Conservation (phyloP, 345 rosid genomes). For the Mangifera indica region DNA sequence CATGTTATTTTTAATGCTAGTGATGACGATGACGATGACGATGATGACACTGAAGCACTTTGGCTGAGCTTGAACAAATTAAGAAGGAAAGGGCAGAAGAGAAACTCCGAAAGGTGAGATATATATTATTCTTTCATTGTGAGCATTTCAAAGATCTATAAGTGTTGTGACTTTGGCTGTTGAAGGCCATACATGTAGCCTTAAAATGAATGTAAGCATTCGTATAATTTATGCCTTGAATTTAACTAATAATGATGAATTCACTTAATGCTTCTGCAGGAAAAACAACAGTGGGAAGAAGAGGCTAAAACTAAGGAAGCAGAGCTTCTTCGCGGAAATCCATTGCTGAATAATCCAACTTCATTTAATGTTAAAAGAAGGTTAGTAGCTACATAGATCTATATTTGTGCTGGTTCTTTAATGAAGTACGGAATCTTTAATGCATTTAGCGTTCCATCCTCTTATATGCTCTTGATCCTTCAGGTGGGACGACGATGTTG, state of each 20-base stretch:
- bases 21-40: no score
- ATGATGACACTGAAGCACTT: conserved; percentile 87
- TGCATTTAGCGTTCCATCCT: not conserved
- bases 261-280: conserved; percentile 40
- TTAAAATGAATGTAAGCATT: not conserved
- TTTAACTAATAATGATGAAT: not conserved
- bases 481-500: conserved; percentile 99
- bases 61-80: conserved; percentile 95
- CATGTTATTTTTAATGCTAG: conserved; percentile 17
- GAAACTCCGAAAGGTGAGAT: conserved; percentile 67
- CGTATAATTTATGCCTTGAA: no score
- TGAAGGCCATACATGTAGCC: not conserved
- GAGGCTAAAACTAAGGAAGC: conserved; percentile 85
- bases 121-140: conserved; percentile 4
- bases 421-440: not conserved
- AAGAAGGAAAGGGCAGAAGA: conserved; percentile 96
- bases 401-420: not conserved
- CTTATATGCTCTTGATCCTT: not conserved
- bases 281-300: conserved; percentile 66
- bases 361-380: conserved; percentile 88
- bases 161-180: not conserved
- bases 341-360: conserved; percentile 71
- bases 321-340: conserved; percentile 92
- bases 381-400: conserved; percentile 30
- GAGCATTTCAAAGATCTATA: not conserved